phyloP scores from a whole-genome alignment of 306 rosid genomes.

The Cucurbita pepo region DNA sequence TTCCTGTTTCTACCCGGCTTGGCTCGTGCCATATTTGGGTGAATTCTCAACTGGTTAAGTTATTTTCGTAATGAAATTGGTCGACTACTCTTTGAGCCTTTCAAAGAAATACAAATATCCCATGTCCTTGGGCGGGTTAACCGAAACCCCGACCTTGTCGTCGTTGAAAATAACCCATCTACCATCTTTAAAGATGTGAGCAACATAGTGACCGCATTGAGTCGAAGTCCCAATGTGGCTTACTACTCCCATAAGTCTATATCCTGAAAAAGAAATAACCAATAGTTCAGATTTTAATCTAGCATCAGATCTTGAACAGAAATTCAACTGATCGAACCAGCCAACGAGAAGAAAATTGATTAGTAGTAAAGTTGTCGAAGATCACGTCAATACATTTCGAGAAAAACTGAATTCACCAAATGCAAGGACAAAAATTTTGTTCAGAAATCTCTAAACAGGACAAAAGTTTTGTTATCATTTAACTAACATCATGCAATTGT shows the following conservation, averaged over 20 bases:
- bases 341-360: background rate
- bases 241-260: constrained; percentile 65
- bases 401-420: background rate
- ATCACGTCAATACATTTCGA: background rate
- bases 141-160: constrained; percentile 76
- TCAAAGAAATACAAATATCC: constrained; percentile 88
- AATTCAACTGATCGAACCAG: background rate
- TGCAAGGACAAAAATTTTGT: background rate
- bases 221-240: constrained; percentile 97
- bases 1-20: background rate
- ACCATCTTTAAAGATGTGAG: constrained; percentile 79
- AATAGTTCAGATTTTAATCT: background rate
- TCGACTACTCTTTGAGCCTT: constrained; percentile 31
- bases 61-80: background rate
- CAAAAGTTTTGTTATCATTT: too few relatives aligned
- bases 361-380: background rate
- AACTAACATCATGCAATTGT: too few relatives aligned
- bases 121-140: constrained; percentile 95
- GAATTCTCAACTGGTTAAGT: background rate
- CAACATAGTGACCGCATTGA: constrained; percentile 89
- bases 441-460: background rate
- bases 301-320: background rate
- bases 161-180: constrained; percentile 93
- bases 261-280: constrained; percentile 26
- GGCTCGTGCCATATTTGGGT: background rate